Evolutionary conservation across 2,329 filamentous ascomycete species (phyloP).

Genomic region (Calonectria montana): DNA sequence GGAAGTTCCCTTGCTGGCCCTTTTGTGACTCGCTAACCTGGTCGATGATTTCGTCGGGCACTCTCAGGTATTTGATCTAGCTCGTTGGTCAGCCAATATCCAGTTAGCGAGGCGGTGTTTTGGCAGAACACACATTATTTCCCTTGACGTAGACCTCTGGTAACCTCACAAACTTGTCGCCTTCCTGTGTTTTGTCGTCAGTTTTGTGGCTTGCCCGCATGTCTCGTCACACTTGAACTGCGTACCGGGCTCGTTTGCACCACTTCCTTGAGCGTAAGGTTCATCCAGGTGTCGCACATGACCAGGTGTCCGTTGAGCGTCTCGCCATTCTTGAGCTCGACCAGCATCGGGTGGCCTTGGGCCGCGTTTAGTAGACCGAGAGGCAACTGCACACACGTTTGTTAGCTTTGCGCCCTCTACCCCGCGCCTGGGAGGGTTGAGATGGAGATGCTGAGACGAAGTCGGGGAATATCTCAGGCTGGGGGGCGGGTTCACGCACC

Average conservation of each 20-base stretch:
- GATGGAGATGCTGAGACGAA: background rate
- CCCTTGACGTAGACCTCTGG: conserved; percentile 96
- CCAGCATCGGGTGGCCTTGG: conserved; percentile 97
- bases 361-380: conserved; percentile 92
- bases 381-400: conserved; percentile 63
- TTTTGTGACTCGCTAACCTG: conserved; percentile 93
- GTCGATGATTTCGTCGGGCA: conserved; percentile 97
- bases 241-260: conserved; percentile 89
- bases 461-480: background rate
- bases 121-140: conserved; percentile 81
- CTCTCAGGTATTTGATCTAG: conserved; percentile 97
- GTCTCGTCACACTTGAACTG: background rate
- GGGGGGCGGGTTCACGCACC: conserved; percentile 30
- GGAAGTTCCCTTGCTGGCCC: conserved; percentile 70
- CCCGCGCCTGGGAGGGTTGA: conserved; percentile 7
- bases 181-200: conserved; percentile 70
- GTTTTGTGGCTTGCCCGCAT: conserved; percentile 10
- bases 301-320: conserved; percentile 96
- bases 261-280: conserved; percentile 95
- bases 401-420: conserved; percentile 37
- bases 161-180: conserved; percentile 91
- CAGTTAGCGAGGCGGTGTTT: background rate
- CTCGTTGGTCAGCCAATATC: conserved; percentile 10
- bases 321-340: conserved; percentile 97
- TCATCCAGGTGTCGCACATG: conserved; percentile 99